phyloP scores from a whole-genome alignment of 2,329 filamentous ascomycete species.

The Fusarium siculi region DNA sequence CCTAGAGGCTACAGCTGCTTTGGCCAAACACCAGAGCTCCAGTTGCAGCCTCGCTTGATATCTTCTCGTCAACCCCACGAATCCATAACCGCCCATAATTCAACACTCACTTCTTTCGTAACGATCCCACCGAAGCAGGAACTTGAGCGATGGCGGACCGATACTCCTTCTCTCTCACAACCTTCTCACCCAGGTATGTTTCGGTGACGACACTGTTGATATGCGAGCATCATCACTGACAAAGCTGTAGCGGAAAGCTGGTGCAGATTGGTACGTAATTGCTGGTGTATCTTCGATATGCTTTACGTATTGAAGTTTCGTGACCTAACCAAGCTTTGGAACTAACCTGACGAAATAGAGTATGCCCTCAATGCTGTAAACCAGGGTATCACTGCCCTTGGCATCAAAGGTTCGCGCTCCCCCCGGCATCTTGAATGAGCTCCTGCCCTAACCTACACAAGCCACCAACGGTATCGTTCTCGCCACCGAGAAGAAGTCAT shows the following conservation, averaged over 20 bases:
- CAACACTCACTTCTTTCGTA: constrained; percentile 13
- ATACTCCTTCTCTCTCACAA: constrained; percentile 99
- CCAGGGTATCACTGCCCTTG: constrained; percentile 96
- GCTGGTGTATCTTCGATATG: neutral
- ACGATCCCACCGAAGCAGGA: constrained; percentile 11
- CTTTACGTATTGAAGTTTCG: neutral
- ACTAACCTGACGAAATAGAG: constrained; percentile 66
- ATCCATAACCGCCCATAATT: constrained; percentile 32
- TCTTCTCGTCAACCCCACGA: constrained; percentile 38
- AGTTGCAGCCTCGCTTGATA: constrained; percentile 46
- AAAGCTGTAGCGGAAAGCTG: constrained; percentile 83
- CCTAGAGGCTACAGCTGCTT: constrained; percentile 48
- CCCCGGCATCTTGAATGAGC: neutral
- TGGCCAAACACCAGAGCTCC: constrained; percentile 50
- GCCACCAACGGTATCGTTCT: constrained; percentile 99
- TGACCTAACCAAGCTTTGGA: neutral
- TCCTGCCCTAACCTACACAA: constrained; percentile 53
- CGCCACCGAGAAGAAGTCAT: constrained; percentile 99
- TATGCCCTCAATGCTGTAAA: constrained; percentile 99
- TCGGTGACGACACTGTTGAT: constrained; percentile 42
- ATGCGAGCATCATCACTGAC: constrained; percentile 56
- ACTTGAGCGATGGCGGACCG: constrained; percentile 84
- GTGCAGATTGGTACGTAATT: constrained; percentile 83
- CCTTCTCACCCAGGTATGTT: constrained; percentile 96
- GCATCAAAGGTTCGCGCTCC: constrained; percentile 86